Conservation (phyloP, 2,329 filamentous ascomycete species). For the Xylariaceae sp. region DNA sequence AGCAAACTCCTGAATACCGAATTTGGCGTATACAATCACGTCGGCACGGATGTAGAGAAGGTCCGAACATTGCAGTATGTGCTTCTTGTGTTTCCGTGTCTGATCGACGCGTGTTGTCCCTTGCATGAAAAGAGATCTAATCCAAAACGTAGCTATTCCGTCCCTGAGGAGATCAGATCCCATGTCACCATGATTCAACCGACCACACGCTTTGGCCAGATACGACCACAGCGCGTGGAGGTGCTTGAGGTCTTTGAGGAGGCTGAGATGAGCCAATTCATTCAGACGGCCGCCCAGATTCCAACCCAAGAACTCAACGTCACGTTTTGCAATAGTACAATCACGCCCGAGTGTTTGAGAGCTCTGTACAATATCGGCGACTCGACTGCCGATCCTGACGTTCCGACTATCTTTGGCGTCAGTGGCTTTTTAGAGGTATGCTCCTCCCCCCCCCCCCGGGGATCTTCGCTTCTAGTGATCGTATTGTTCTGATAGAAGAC, state of each 20-base stretch:
- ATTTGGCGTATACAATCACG: conserved; percentile 53
- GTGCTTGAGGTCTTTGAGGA: conserved; percentile 33
- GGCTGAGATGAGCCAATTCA: conserved; percentile 11
- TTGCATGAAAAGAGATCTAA: no score
- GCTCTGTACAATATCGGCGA: conserved; percentile 43
- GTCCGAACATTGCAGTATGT: conserved; percentile 41
- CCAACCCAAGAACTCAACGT: conserved; percentile 15
- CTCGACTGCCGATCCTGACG: conserved; percentile 30
- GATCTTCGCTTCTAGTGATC: no score
- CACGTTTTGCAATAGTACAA: conserved; percentile 32
- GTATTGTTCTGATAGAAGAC: background rate
- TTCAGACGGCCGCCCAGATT: conserved; percentile 9
- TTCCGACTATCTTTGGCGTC: conserved; percentile 37
- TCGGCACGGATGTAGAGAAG: conserved; percentile 34
- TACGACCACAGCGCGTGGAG: conserved; percentile 36
- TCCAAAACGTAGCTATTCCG: conserved; percentile 55
- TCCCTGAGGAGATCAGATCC: conserved; percentile 49
- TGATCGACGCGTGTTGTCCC: conserved; percentile 4
- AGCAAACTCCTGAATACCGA: conserved; percentile 52
- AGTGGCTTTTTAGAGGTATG: conserved; percentile 31
- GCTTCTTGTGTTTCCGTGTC: conserved; percentile 1
- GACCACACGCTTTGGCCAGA: conserved; percentile 57
- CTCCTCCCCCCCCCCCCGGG: no score
- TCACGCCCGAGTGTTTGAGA: conserved; percentile 46
- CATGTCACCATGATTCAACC: conserved; percentile 62